Evolutionary conservation across 345 rosid species (phyloP).

Genomic region (Citrus cavaleriei): DNA sequence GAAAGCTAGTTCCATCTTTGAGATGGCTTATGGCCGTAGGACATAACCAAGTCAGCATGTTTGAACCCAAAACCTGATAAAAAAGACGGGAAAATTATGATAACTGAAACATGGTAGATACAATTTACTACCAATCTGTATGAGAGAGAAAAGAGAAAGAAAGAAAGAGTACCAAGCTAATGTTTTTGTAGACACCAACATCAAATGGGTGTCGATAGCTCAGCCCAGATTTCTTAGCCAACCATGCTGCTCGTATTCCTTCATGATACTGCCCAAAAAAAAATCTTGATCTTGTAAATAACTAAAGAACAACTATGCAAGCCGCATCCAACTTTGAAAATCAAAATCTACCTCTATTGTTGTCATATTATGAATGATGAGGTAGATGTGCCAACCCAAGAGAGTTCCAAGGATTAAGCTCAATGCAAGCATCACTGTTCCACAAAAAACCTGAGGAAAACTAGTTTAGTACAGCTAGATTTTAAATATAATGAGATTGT

Average conservation of each 20-base stretch:
- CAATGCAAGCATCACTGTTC: constrained; percentile 41
- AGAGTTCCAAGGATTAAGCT: constrained; percentile 56
- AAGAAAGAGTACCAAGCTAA: constrained; percentile 44
- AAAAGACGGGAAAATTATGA: constrained; percentile 8
- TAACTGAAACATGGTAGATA: neutral
- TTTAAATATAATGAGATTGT: neutral
- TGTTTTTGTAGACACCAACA: constrained; percentile 51
- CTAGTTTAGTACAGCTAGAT: neutral
- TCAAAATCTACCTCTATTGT: constrained; percentile 61
- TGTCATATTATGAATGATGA: constrained; percentile 67
- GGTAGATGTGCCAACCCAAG: constrained; percentile 81
- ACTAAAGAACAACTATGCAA: constrained; percentile 4
- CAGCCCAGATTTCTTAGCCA: constrained; percentile 88
- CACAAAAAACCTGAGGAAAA: constrained; percentile 42
- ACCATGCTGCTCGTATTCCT: constrained; percentile 63
- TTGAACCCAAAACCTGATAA: constrained; percentile 72
- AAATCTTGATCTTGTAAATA: constrained; percentile 2
- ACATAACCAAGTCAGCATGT: constrained; percentile 73
- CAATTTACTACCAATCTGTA: neutral
- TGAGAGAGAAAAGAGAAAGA: neutral
- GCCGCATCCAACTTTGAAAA: neutral
- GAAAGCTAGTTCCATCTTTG: constrained; percentile 60
- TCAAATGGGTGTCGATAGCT: constrained; percentile 64
- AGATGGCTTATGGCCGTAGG: constrained; percentile 62
- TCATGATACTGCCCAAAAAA: constrained; percentile 52